Base-by-base conservation (phyloP, 2,329 filamentous ascomycete genomes). In the Westerdykella aurantiaca region DNA sequence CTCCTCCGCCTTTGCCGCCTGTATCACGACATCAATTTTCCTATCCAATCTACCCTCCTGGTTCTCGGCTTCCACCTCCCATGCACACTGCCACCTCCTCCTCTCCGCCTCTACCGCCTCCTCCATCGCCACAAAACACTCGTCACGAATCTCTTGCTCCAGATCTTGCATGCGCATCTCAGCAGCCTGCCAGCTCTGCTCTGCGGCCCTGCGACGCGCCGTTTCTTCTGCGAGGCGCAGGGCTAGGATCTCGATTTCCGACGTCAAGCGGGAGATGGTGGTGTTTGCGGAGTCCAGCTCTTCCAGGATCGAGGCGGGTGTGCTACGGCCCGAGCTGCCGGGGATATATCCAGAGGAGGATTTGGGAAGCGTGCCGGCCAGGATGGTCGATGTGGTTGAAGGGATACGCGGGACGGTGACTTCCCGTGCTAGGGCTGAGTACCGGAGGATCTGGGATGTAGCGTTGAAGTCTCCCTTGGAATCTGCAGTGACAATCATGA, bases 401-500 rank as follows among this genome's bases (percentile, higher is more conserved):
- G 90, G 90, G 6, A 94, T 81, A 5, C 91, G 84, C 5, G 90
- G 89, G 1, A 96, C 88, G 0, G 91, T 94, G 10, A 97, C 86
- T 69, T 97, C 91, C 16, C 89, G 82, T 0, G 93, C 93, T 4
- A 98, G 77, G 0, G 93, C 91, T 17, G 88, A 93, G 69, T 98
- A 98, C 14, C 91, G 83, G 1, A 98, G 75, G 48, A 98, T 97
- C 62, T 97, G 93, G 5, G 88, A 94, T 0, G 93, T 98, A 11
- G 93, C 89, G 61, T 97, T 97, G 73, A 90, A 96, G 67, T 98
- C 93, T 31, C 93, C 91, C 11, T 86, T 70, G 0, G 93, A 88
- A 59, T 98, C 91, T 3, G 91, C 93, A 0, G 91, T 95, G 13
- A 97, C 91, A 44, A 98, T 86, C 90, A 98, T 97, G 57, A 95